Evolutionary conservation across 2,329 filamentous ascomycete species (phyloP).

Genomic region (Cadophora luteo-olivacea): DNA sequence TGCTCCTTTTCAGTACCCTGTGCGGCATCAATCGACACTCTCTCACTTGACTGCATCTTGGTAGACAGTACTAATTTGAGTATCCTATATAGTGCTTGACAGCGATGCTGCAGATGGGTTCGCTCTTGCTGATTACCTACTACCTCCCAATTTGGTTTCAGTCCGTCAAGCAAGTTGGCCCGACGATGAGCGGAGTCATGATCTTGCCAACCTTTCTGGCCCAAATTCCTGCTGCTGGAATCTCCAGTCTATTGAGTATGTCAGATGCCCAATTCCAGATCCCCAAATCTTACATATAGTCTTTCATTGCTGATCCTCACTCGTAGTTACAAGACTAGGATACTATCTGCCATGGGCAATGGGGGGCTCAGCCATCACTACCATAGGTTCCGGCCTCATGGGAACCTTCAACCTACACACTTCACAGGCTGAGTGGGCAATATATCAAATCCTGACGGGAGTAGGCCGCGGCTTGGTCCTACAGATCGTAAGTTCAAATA

Average conservation of each 20-base stretch:
- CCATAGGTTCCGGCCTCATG: slow-evolving; percentile 45
- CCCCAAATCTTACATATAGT: too few relatives aligned
- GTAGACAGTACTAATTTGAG: too few relatives aligned
- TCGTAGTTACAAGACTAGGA: slow-evolving; percentile 38
- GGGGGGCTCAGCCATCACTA: slow-evolving; percentile 38
- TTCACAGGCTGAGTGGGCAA: slow-evolving; percentile 33
- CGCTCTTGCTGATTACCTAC: slow-evolving; percentile 22
- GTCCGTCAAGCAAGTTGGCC: slow-evolving; percentile 36
- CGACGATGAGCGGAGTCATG: slow-evolving; percentile 38
- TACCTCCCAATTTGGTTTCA: slow-evolving; percentile 44
- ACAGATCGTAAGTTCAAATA: slow-evolving; percentile 32
- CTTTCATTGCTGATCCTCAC: neutral
- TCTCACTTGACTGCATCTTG: too few relatives aligned
- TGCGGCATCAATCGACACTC: too few relatives aligned
- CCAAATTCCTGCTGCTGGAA: slow-evolving; percentile 25
- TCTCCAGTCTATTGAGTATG: slow-evolving; percentile 30
- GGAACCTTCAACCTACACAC: slow-evolving; percentile 40
- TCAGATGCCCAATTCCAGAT: neutral
- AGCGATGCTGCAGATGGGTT: slow-evolving; percentile 19
- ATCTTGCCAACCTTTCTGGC: slow-evolving; percentile 36
- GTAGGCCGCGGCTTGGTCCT: slow-evolving; percentile 33
- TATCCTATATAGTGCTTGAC: slow-evolving; percentile 17
- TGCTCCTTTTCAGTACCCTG: too few relatives aligned
- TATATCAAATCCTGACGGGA: slow-evolving; percentile 38
- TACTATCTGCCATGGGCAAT: slow-evolving; percentile 46